Evolutionary conservation across 2,329 filamentous ascomycete species (phyloP).

Genomic region (Penicillium sp.): DNA sequence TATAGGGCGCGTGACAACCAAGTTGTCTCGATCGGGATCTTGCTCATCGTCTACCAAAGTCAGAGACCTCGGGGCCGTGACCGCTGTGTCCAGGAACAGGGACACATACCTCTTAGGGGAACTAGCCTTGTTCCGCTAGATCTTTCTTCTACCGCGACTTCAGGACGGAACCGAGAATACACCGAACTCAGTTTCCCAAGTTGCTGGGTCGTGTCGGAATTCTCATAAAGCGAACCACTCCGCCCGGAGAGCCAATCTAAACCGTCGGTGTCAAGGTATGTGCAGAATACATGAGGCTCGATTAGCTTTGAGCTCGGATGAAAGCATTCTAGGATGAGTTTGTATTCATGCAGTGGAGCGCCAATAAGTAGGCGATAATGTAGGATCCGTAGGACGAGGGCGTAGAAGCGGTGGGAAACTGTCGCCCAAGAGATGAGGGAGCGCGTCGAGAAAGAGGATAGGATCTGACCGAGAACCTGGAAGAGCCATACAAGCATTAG

Average conservation of each 20-base stretch:
- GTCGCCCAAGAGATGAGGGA: slow-evolving; percentile 50
- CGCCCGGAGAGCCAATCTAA: slow-evolving; percentile 50
- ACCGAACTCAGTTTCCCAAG: slow-evolving; percentile 48
- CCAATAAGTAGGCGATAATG: slow-evolving; percentile 56
- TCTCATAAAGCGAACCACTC: slow-evolving; percentile 33
- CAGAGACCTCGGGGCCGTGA: too few species aligned
- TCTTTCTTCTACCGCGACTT: too few species aligned
- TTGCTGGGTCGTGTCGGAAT: slow-evolving; percentile 22
- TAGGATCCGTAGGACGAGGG: slow-evolving; percentile 54
- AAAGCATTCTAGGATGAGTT: slow-evolving; percentile 68
- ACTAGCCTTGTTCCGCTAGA: too few species aligned
- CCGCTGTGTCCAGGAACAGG: too few species aligned
- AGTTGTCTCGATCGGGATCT: too few species aligned
- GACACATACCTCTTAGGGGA: too few species aligned
- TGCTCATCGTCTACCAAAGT: too few species aligned
- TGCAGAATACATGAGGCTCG: slow-evolving; percentile 61
- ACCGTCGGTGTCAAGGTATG: slow-evolving; percentile 56
- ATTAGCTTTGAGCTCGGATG: slow-evolving; percentile 61
- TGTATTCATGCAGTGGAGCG: slow-evolving; percentile 52
- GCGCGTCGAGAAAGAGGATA: slow-evolving; percentile 43
- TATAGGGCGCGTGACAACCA: too few species aligned
- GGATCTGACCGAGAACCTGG: slow-evolving; percentile 46
- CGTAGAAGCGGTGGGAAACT: slow-evolving; percentile 56
- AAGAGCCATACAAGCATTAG: neutral
- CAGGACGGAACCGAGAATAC: slow-evolving; percentile 66